Evolutionary conservation across 306 rosid species (phyloP), one percentile per base, ranked within the genome.

Genomic region (Trifolium dubium): DNA sequence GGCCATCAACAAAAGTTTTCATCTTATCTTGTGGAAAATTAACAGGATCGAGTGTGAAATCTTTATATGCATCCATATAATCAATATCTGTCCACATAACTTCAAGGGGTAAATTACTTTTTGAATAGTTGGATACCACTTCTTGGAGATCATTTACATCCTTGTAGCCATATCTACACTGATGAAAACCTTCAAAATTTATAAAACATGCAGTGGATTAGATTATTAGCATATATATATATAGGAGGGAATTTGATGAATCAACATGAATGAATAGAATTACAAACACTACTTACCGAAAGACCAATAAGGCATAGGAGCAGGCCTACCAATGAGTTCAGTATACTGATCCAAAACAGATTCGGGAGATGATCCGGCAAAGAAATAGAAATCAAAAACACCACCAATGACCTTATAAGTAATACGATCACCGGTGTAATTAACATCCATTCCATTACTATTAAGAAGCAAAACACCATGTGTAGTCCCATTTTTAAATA

Each of bases 61-160:
- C 94, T 85, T 93, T 93, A 66, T 64, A 86, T 18, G 76, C 92
- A 81, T 91, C 97, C 98, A 91, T 93, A 85, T 91, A 91, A 82
- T 93, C 97, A 78, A 93, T 91, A 74, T 93, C 97, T 10, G 98
- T 90, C 97, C 98, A 93, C 81, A 89, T 86, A 39, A 88, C 97
- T 89, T 93, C 98, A 8, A 93, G 97, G 63, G 96, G 98, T 77
- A 93, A 91, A 0, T 19, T 10, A 10, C 92, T 88, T 79, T 88
- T 87, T 61, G 92, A 81, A 72, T 93, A 91, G 73, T 87, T 87
- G 63, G 89, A 80, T 67, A 89, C 93, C 77, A 93, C 97, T 4
- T 64, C 80, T 73, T 86, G 75, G 34, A 93, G 0, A 37, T 93
- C 98, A 2, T 65, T 64, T 59, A 93, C 89, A 80, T 88, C 74